phyloP scores from a whole-genome alignment of 2,329 filamentous ascomycete species.

The Zasmidium citrigriseum region DNA sequence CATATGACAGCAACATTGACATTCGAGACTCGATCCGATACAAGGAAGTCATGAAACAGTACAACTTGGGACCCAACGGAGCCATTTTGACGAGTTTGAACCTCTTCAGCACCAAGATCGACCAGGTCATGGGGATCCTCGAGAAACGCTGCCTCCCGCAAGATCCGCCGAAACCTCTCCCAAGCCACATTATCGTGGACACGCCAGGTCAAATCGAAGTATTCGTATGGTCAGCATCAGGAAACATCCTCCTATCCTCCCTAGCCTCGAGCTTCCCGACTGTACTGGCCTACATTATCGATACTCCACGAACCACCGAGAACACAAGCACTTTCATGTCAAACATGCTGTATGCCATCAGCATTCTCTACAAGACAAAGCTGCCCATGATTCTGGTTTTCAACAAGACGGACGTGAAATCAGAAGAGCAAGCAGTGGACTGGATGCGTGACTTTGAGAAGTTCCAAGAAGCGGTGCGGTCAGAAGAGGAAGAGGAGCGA shows the following conservation, averaged over 20 bases:
- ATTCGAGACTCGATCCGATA: slow-evolving; percentile 99
- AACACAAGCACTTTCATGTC: slow-evolving; percentile 98
- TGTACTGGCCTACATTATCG: slow-evolving; percentile 95
- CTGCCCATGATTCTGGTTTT: slow-evolving; percentile 98
- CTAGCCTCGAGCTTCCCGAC: slow-evolving; percentile 94
- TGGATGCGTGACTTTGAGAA: slow-evolving; percentile 99
- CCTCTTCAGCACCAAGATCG: slow-evolving; percentile 96
- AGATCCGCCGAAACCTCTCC: slow-evolving; percentile 55
- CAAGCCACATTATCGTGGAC: slow-evolving; percentile 83
- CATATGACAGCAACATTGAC: slow-evolving; percentile 97
- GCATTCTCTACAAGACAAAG: slow-evolving; percentile 97
- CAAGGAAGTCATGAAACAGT: slow-evolving; percentile 99
- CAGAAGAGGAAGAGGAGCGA: slow-evolving; percentile 76
- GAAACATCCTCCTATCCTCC: slow-evolving; percentile 89
- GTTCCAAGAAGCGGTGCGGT: slow-evolving; percentile 81
- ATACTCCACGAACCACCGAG: slow-evolving; percentile 88
- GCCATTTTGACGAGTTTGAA: slow-evolving; percentile 94
- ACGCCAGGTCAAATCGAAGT: slow-evolving; percentile 98
- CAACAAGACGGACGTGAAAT: slow-evolving; percentile 97
- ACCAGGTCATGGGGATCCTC: slow-evolving; percentile 84
- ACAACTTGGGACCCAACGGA: slow-evolving; percentile 95
- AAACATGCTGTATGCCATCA: slow-evolving; percentile 99
- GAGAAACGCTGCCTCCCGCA: slow-evolving; percentile 69
- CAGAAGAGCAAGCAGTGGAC: slow-evolving; percentile 86
- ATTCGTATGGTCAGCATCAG: slow-evolving; percentile 96